Evolutionary conservation across 2,329 filamentous ascomycete genomes (phyloP).

Genomic region (Coniochaeta sp.): DNA sequence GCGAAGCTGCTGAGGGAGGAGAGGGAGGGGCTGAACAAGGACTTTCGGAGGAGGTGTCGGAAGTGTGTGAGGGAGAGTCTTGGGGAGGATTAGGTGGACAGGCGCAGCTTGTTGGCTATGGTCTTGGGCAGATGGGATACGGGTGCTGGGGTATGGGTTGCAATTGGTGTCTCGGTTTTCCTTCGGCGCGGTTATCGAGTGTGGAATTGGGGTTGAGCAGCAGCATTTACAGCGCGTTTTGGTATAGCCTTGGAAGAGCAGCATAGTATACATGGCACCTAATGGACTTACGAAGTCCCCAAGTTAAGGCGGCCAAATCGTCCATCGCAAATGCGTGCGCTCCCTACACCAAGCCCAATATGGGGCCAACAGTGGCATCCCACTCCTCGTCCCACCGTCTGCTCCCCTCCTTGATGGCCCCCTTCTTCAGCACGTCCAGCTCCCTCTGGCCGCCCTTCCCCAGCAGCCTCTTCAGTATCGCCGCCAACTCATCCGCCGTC

Average conservation of each 20-base stretch:
- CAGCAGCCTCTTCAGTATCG: constrained; percentile 60
- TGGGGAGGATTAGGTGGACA: constrained; percentile 53
- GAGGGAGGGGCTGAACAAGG: constrained; percentile 47
- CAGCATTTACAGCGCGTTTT: neutral
- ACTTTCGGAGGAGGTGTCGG: constrained; percentile 73
- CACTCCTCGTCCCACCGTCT: constrained; percentile 89
- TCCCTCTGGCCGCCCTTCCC: constrained; percentile 38
- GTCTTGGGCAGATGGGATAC: too few relatives aligned
- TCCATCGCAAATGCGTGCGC: neutral
- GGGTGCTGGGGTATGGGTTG: too few relatives aligned
- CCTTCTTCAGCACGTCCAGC: constrained; percentile 54
- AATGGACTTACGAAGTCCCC: too few relatives aligned
- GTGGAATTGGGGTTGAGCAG: neutral
- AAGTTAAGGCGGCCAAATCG: too few relatives aligned
- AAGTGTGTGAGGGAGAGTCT: constrained; percentile 75
- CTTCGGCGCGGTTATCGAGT: too few relatives aligned
- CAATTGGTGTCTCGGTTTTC: neutral
- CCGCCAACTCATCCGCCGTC: constrained; percentile 57
- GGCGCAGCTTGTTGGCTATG: neutral
- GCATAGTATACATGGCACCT: neutral
- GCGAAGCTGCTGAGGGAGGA: constrained; percentile 84
- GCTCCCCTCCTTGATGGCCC: constrained; percentile 66
- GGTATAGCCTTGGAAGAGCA: neutral
- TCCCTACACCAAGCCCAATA: constrained; percentile 47
- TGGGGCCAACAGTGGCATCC: constrained; percentile 70